A percentile compares a stretch with the other conserved stretches of the same genome.
Evolutionary conservation across 108 stramenopile genomes (phyloP).

Genomic region (Pseudonitzschia delicatissima): DNA sequence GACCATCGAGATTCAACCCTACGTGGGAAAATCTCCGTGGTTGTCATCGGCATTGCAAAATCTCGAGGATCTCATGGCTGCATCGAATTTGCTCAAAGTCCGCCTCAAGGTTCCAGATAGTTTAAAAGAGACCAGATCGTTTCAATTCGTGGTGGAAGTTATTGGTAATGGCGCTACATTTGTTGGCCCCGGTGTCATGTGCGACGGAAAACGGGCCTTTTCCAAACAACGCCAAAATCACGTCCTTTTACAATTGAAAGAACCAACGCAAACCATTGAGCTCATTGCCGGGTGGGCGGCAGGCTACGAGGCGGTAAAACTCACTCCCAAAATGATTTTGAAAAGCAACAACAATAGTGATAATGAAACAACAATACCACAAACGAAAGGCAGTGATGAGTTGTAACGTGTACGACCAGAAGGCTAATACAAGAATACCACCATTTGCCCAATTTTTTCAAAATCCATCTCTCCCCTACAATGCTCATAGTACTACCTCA

Average conservation of each 20-base stretch:
- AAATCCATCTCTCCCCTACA: no score
- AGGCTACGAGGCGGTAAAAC: constrained; percentile 40
- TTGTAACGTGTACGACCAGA: no score
- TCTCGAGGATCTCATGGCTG: constrained; percentile 1
- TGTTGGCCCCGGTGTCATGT: constrained; percentile 25
- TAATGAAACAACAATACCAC: no score
- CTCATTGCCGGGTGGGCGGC: constrained; percentile 43
- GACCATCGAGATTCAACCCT: constrained; percentile 28
- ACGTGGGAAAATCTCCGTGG: constrained; percentile 7
- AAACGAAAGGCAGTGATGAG: no score
- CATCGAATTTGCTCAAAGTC: constrained; percentile 12
- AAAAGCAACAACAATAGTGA: not conserved
- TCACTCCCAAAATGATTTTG: constrained; percentile 31
- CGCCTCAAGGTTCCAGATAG: constrained; percentile 31
- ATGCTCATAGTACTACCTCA: no score
- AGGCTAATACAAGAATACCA: no score
- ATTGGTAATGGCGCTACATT: constrained; percentile 16
- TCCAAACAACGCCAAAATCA: constrained; percentile 20
- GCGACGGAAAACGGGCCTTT: constrained; percentile 40
- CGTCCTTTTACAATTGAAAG: constrained; percentile 28
- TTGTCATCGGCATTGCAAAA: constrained; percentile 1
- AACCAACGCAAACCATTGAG: constrained; percentile 3
- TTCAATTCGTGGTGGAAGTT: constrained; percentile 45
- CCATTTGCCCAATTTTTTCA: no score
- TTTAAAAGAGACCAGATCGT: constrained; percentile 11